Percentiles rank a stretch among this genome's conserved stretches.
Evolutionary conservation across 257 asterid genomes (phyloP).

Genomic region (Thymus quinquecostatus): DNA sequence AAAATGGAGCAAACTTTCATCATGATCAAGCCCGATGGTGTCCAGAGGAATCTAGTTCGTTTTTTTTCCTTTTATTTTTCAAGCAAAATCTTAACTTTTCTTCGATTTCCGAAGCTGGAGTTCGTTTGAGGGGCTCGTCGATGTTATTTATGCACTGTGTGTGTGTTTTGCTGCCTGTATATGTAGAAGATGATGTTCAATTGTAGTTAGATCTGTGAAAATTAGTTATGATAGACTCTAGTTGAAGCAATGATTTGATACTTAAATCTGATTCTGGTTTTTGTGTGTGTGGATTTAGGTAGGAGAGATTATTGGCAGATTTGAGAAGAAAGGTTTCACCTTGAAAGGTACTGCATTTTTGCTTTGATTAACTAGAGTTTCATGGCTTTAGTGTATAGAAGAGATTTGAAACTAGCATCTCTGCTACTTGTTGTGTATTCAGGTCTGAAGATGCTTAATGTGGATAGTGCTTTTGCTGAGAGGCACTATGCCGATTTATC

Average conservation of each 20-base stretch:
- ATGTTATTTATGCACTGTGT: background rate
- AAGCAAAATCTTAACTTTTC: background rate
- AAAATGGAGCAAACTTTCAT: constrained; percentile 97
- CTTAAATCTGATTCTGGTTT: background rate
- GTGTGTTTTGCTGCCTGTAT: background rate
- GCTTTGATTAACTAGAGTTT: background rate
- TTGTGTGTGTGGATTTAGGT: constrained; percentile 47
- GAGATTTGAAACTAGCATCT: background rate
- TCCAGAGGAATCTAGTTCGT: constrained; percentile 92
- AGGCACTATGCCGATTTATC: constrained; percentile 93
- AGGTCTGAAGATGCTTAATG: constrained; percentile 60
- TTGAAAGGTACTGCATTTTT: constrained; percentile 53
- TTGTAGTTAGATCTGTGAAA: background rate
- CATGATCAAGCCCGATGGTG: constrained; percentile 99
- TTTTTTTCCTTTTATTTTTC: background rate
- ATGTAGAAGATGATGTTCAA: background rate
- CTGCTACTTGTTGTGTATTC: background rate
- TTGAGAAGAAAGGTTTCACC: constrained; percentile 85
- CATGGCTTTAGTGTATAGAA: background rate
- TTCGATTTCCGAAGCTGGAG: background rate
- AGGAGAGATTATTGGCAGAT: constrained; percentile 36
- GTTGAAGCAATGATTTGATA: background rate
- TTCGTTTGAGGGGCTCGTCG: background rate
- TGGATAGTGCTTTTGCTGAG: constrained; percentile 90
- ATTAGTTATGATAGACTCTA: background rate